Conservation (phyloP, 1,139 yeast genomes). For the Scheffersomyces titani region DNA sequence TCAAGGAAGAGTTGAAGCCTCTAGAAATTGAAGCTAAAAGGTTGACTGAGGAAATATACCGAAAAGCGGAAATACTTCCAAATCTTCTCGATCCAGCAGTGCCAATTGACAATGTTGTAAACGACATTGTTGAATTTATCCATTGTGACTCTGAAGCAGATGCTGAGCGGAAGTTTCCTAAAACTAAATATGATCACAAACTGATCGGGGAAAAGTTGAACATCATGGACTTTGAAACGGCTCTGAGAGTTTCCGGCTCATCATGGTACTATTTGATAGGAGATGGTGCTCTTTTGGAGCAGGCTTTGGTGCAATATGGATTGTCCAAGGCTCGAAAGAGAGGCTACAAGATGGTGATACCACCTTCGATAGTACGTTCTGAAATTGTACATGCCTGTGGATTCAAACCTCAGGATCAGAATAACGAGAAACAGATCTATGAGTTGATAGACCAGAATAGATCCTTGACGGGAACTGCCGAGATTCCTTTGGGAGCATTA, state of each 20-base stretch:
- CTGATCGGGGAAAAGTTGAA: constrained; percentile 61
- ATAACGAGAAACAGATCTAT: constrained; percentile 85
- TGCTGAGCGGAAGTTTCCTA: constrained; percentile 19
- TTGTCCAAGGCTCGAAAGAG: constrained; percentile 60
- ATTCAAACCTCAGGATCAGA: constrained; percentile 88
- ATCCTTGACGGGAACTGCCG: constrained; percentile 93
- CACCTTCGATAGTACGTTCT: constrained; percentile 83
- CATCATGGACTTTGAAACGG: constrained; percentile 69
- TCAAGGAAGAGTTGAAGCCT: constrained; percentile 36
- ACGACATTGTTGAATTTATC: constrained; percentile 49
- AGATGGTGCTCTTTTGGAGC: constrained; percentile 88
- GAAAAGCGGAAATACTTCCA: constrained; percentile 60
- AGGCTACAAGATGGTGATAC: constrained; percentile 73
- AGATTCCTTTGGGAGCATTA: constrained; percentile 87
- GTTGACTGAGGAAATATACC: constrained; percentile 30
- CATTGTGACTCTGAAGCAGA: constrained; percentile 38
- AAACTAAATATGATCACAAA: constrained; percentile 57
- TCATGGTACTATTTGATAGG: constrained; percentile 88
- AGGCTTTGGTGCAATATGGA: constrained; percentile 83
- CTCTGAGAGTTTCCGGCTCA: constrained; percentile 76
- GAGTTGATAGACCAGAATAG: constrained; percentile 50
- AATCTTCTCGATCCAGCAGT: constrained; percentile 61
- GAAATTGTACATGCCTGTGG: constrained; percentile 91
- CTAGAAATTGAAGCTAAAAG: constrained; percentile 32
- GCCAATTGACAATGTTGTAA: constrained; percentile 28